Base-by-base conservation (phyloP, 768 basidiomycete genomes). In the Tephrocybe sp. region DNA sequence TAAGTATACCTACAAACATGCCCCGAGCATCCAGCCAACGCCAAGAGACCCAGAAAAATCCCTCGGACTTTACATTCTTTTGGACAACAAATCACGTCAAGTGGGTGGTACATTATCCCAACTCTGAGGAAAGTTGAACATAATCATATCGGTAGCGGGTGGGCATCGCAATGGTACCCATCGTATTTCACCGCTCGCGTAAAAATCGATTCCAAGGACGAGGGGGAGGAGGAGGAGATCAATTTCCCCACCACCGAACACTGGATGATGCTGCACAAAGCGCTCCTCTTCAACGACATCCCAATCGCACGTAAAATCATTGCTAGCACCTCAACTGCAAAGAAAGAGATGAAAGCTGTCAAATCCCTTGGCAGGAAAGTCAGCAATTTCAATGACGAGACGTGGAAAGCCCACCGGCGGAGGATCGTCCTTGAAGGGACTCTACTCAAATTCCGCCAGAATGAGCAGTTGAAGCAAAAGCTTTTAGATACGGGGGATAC, bases 281-380 rank as follows among this genome's bases (percentile, higher is more conserved):
- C 83, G 6, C 59, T 82, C 4, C 56, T 84, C 2, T 85, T 85
- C 66, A 57, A 61, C 11, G 81, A 84, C 57, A 34, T 48, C 9
- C 68, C 59, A 5, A 61, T 78, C 5, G 76, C 78, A 3, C 62
- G 69, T 19, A 62, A 73, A 49, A 72, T 84, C 11, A 57, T 81
- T 19, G 64, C 52, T 3, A 65, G 72, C 16, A 63, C 52, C 1
- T 67, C 65, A 4, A 65, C 65, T 3, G 62, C 60, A n/a, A 60
- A 64, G 32, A 45, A 47, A 1, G 68, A 69, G 31, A 73, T 80
- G 63, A 66, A 68, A 9, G 45, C 56, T 6, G 76, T 83, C 9
- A 85, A 84, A 62, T 68, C 67, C 2, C 70, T 84, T n/a, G 82
- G 82, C 5, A 65, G 82, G 16, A 65, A 72, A 54, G 78, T 84